Evolutionary conservation across 306 rosid species (phyloP), one percentile per base, ranked within the genome.

Genomic region (Arachis stenosperma): DNA sequence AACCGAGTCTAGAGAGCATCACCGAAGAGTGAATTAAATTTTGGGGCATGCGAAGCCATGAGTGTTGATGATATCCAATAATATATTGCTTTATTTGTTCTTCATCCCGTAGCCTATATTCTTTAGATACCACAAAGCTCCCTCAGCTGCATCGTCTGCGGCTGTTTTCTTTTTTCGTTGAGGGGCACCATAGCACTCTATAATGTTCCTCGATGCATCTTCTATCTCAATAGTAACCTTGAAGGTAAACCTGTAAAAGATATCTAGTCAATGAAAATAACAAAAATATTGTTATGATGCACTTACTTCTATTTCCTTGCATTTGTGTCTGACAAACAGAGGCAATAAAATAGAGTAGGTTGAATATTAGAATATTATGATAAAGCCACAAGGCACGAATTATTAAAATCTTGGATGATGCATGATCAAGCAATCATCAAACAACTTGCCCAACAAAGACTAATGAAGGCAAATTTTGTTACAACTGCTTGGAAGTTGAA

Each of bases 131-230:
- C 27, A 22, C 27, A 22, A 22, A 22, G 27, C 27, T 22, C 27
- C 27, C 27, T 22, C 27, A 22, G 27, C 27, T 22, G 27, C 27
- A 22, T 22, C 1, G 27, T 22, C 27, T 22, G 27, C 27, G 1
- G 27, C 27, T 22, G 1, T 22, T 22, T 22, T 22, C 27, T 22
- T 22, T 22, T 67, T 85, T 6, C 11, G 42, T 47, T 68, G 67
- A 71, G 88, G 90, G 47, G 85, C 84, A 59, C 97, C 80, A 63
- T 78, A 85, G 80, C 87, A 84, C 85, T 86, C 92, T 74, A 88
- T 27, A 44, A 61, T 76, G 52, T 66, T 67, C 6, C 36, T 42
- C 10, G 74, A 70, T 69, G 57, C 73, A 15, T 65, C 83, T 27
- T 73, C 73, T 22, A 82, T 75, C 66, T 84, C 85, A 67, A 89